A percentile compares a stretch with the other conserved stretches of the same genome.
phyloP scores from a whole-genome alignment of 2,329 filamentous ascomycete species.

The Colletotrichum sp. region DNA sequence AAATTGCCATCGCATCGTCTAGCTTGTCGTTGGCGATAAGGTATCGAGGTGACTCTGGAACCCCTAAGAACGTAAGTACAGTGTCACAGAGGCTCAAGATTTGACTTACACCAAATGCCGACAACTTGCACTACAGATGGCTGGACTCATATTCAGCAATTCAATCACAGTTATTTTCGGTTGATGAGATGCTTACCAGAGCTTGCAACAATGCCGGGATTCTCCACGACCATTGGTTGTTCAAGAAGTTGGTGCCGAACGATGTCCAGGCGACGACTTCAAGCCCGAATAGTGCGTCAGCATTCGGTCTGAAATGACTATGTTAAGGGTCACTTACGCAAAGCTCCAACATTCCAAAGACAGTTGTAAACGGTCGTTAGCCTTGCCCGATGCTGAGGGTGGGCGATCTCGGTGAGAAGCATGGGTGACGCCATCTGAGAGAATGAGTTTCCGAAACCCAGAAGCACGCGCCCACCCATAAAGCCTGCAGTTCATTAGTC shows the following conservation, averaged over 20 bases:
- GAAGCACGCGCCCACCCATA: slow-evolving; percentile 59
- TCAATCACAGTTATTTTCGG: not conserved
- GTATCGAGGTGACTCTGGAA: slow-evolving; percentile 49
- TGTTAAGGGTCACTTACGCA: slow-evolving; percentile 41
- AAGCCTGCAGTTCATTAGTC: slow-evolving; percentile 27
- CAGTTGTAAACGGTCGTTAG: slow-evolving; percentile 59
- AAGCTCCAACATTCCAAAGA: slow-evolving; percentile 56
- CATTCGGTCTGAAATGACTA: slow-evolving; percentile 40
- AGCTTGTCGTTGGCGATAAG: slow-evolving; percentile 40
- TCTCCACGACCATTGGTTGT: slow-evolving; percentile 58
- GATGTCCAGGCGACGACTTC: slow-evolving; percentile 51
- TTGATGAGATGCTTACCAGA: slow-evolving; percentile 13
- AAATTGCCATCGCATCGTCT: slow-evolving; percentile 38
- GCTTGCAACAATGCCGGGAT: slow-evolving; percentile 54
- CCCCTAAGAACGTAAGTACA: slow-evolving; percentile 26
- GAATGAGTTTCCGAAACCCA: slow-evolving; percentile 62
- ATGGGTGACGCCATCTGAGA: slow-evolving; percentile 57
- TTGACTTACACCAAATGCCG: slow-evolving; percentile 48
- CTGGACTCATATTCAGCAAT: not conserved
- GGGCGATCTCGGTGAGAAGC: slow-evolving; percentile 58
- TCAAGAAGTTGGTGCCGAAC: slow-evolving; percentile 51
- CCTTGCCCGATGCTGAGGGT: slow-evolving; percentile 53
- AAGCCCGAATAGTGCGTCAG: not conserved
- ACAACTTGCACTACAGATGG: slow-evolving; percentile 53
- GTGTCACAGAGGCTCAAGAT: not conserved